Percentiles rank a stretch among this genome's conserved stretches.
These are phyloP conservation scores for Arachis monticola DNA, from an alignment of 331 rosid genomes.

Conservation along the genomic window DNA sequence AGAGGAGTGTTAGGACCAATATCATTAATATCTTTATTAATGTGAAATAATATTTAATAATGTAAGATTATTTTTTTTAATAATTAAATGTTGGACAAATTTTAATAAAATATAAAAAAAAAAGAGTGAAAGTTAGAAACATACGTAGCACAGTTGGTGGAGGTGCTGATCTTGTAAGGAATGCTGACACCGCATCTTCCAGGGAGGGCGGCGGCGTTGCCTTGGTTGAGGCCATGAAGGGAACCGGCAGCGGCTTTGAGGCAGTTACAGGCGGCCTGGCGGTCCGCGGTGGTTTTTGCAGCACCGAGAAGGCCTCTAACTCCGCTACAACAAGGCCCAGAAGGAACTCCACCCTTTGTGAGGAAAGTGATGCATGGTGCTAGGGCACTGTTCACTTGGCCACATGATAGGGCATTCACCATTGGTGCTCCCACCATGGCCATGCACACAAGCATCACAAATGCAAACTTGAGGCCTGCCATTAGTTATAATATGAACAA, in stretches of 20 bases:
- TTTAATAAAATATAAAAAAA: too few species aligned
- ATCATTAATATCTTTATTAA: too few species aligned
- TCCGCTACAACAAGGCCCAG: conserved; percentile 40
- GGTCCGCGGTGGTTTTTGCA: conserved; percentile 49
- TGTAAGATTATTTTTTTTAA: too few species aligned
- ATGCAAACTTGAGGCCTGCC: conserved; percentile 38
- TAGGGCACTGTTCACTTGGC: neutral
- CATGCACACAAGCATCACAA: conserved; percentile 35
- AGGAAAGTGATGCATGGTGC: conserved; percentile 43
- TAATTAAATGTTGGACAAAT: too few species aligned
- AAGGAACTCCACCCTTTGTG: neutral
- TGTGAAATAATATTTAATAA: too few species aligned
- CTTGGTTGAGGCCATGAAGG: neutral
- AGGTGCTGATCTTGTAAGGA: conserved; percentile 67
- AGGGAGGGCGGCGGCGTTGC: conserved; percentile 36
- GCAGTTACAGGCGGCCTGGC: conserved; percentile 53
- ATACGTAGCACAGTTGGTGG: conserved; percentile 48
- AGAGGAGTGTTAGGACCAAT: too few species aligned
- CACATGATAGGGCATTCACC: conserved; percentile 42
- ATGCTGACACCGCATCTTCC: conserved; percentile 46
- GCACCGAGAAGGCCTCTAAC: neutral
- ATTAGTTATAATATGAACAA: neutral
- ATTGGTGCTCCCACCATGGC: conserved; percentile 40
- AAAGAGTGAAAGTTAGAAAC: neutral
- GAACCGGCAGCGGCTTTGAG: conserved; percentile 5